phyloP scores from a whole-genome alignment of 257 asterid species.

The Capsicum rhomboideum region DNA sequence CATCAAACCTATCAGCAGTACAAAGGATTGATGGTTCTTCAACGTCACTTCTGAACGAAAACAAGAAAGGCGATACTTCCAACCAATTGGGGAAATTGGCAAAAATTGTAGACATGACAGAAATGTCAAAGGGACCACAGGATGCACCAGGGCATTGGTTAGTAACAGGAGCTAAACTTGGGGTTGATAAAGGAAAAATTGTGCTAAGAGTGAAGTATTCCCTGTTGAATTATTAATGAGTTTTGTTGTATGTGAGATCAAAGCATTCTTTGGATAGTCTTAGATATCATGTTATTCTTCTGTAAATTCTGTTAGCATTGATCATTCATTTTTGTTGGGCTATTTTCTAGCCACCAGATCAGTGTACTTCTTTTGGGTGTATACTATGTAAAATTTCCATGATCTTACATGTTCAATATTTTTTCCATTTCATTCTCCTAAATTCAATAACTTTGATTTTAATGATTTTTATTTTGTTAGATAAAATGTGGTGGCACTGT shows the following conservation, averaged over 20 bases:
- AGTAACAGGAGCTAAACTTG: slow-evolving; percentile 99
- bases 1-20: slow-evolving; percentile 42
- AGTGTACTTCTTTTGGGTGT: neutral
- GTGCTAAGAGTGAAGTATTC: slow-evolving; percentile 85
- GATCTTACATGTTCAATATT: neutral
- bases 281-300: slow-evolving; percentile 10
- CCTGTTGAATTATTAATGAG: slow-evolving; percentile 70
- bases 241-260: neutral
- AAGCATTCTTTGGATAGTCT: slow-evolving; percentile 16
- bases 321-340: slow-evolving; percentile 8
- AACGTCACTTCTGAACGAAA: slow-evolving; percentile 37
- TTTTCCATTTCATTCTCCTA: neutral
- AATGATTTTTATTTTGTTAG: neutral
- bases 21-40: slow-evolving; percentile 62
- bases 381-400: neutral
- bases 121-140: slow-evolving; percentile 97
- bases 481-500: neutral
- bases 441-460: neutral
- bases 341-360: neutral
- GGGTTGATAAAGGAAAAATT: slow-evolving; percentile 90
- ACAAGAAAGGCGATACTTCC: slow-evolving; percentile 43
- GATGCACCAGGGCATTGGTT: slow-evolving; percentile 97
- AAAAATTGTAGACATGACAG: slow-evolving; percentile 85
- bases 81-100: slow-evolving; percentile 59
- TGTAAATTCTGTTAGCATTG: slow-evolving; percentile 21